Conservation (phyloP, 2,329 filamentous ascomycete species). For the Pseudogymnoascus sp. region DNA sequence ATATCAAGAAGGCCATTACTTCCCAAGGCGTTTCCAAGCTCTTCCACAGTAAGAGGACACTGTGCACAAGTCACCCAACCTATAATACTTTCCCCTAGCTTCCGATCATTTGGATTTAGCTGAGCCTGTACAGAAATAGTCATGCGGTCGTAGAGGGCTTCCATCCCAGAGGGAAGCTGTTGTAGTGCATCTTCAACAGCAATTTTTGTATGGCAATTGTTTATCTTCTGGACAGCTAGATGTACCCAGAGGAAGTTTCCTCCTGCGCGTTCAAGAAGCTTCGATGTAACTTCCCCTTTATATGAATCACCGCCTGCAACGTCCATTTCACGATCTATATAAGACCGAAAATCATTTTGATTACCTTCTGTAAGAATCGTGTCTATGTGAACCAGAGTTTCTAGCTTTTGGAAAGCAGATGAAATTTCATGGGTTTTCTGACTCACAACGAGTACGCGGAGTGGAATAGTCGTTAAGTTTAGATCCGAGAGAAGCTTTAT, state of each 20-base stretch:
- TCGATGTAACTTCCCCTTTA: constrained; percentile 19
- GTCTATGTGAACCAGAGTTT: background rate
- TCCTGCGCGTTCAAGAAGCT: constrained; percentile 22
- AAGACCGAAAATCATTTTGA: constrained; percentile 18
- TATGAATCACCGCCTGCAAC: constrained; percentile 16
- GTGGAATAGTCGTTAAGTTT: constrained; percentile 15
- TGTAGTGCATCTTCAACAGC: constrained; percentile 23
- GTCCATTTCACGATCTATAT: constrained; percentile 20
- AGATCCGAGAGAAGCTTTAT: constrained; percentile 26
- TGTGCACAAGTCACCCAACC: constrained; percentile 11
- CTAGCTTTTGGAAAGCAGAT: constrained; percentile 16
- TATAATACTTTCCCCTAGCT: constrained; percentile 14
- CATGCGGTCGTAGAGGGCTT: constrained; percentile 30
- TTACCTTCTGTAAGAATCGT: constrained; percentile 16
- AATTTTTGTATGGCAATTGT: constrained; percentile 21
- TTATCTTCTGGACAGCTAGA: constrained; percentile 27
- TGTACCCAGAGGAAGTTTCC: constrained; percentile 32
- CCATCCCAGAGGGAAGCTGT: constrained; percentile 29
- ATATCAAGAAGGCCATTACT: constrained; percentile 23
- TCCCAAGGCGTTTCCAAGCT: constrained; percentile 10
- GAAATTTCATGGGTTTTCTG: constrained; percentile 23
- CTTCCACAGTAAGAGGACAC: constrained; percentile 11
- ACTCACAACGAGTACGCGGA: constrained; percentile 29
- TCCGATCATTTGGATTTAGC: constrained; percentile 12
- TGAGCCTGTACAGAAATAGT: constrained; percentile 18